phyloP scores from a whole-genome alignment of 352 stramenopile genomes.

The Phytophthora pinifolia region DNA sequence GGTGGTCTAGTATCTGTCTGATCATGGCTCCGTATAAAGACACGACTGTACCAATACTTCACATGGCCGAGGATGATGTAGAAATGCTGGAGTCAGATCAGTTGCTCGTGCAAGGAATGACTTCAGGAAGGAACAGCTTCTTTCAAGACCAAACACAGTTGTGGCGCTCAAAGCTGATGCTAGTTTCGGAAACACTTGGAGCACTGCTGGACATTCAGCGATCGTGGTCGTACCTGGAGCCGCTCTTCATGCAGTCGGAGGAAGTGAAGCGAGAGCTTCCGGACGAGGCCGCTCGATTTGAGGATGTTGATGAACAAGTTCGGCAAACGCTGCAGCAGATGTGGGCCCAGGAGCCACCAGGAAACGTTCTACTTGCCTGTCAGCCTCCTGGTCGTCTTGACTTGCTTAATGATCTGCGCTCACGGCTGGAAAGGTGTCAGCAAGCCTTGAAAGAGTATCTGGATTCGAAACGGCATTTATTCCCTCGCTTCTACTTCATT shows the following conservation, averaged over 20 bases:
- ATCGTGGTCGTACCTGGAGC: slow-evolving; percentile 95
- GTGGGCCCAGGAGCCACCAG: slow-evolving; percentile 61
- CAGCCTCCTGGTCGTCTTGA: slow-evolving; percentile 76
- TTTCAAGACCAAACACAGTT: slow-evolving; percentile 59
- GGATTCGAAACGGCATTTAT: slow-evolving; percentile 91
- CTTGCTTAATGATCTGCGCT: slow-evolving; percentile 74
- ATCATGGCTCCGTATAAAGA: slow-evolving; percentile 89
- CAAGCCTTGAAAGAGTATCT: slow-evolving; percentile 94
- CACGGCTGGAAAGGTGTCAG: slow-evolving; percentile 91
- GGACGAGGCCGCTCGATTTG: slow-evolving; percentile 89
- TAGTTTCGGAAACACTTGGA: slow-evolving; percentile 85
- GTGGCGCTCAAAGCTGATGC: slow-evolving; percentile 56
- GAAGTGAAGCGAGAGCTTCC: slow-evolving; percentile 95
- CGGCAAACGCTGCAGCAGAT: slow-evolving; percentile 71
- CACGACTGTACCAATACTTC: slow-evolving; percentile 79
- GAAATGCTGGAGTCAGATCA: slow-evolving; percentile 96
- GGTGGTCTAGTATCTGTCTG: slow-evolving; percentile 73
- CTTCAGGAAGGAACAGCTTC: slow-evolving; percentile 69
- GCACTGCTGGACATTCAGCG: slow-evolving; percentile 94
- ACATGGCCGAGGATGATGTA: slow-evolving; percentile 92
- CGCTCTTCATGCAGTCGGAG: slow-evolving; percentile 94
- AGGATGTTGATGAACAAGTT: slow-evolving; percentile 82
- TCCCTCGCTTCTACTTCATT: slow-evolving; percentile 96
- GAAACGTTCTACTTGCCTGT: slow-evolving; percentile 82
- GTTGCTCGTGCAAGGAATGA: slow-evolving; percentile 93